Percentiles rank a stretch among this genome's conserved stretches.
These are phyloP conservation scores for Leccinum rimulosum DNA, from an alignment of 768 basidiomycete species.

Conservation along the genomic window DNA sequence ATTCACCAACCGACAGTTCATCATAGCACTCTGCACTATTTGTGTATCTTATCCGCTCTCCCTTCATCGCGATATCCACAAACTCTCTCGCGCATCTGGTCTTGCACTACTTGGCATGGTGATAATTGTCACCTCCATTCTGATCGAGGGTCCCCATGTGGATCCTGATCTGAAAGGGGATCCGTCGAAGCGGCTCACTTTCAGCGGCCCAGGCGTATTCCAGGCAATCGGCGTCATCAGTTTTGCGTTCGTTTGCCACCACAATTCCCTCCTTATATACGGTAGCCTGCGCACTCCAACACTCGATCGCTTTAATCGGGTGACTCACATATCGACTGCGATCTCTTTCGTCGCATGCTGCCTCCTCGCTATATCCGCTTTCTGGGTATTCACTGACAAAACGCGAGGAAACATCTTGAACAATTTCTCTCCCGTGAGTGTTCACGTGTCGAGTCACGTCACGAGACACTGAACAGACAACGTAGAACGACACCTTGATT, in stretches of 20 bases:
- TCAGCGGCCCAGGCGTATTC: conserved; percentile 80
- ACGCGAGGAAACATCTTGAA: conserved; percentile 96
- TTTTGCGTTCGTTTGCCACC: conserved; percentile 96
- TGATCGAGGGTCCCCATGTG: conserved; percentile 79
- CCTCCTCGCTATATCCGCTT: conserved; percentile 83
- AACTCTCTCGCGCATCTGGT: conserved; percentile 88
- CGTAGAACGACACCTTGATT: conserved; percentile 79
- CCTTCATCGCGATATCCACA: conserved; percentile 96
- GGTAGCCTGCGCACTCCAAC: conserved; percentile 92
- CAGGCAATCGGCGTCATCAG: conserved; percentile 97
- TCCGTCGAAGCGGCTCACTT: conserved; percentile 66
- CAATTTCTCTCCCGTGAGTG: conserved; percentile 75
- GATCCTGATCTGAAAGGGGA: conserved; percentile 74
- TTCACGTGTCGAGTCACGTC: neutral
- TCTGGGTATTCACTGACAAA: conserved; percentile 85
- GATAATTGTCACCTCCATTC: conserved; percentile 84
- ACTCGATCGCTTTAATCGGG: conserved; percentile 86
- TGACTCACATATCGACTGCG: conserved; percentile 89
- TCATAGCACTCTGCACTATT: conserved; percentile 84
- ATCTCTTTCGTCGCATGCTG: conserved; percentile 84
- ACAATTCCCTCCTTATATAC: conserved; percentile 96
- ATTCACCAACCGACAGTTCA: conserved; percentile 82
- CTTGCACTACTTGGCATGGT: conserved; percentile 92
- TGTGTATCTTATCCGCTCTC: conserved; percentile 93
- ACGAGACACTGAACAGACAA: conserved; percentile 4